Base-by-base conservation (phyloP, 768 basidiomycete genomes). In the Phlebiopsis flavidoalba region DNA sequence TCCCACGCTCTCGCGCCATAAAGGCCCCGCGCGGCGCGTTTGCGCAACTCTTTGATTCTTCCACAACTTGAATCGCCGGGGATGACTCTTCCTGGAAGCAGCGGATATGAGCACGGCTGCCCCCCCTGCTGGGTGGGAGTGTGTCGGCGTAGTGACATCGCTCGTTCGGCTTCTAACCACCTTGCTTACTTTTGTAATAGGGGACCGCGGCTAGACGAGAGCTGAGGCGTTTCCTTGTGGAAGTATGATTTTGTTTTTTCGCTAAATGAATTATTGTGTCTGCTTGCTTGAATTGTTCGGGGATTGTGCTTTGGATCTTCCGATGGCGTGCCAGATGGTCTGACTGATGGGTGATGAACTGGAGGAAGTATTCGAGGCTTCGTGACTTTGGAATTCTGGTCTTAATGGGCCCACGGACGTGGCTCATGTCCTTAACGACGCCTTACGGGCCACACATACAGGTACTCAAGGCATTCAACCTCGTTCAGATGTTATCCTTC, bases 111-210 rank as follows among this genome's bases (percentile, higher is more conserved):
- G 65, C 65, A 66, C 65, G 64, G 60, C 63, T 54, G 49, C 53
- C 60, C 48, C 51, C 50, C 48, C 47, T n/a, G n/a, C n/a, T n/a
- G n/a, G n/a, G 33, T 35, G 43, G 61, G 50, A 21, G 26, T 24
- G 57, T 52, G 65, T 65, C 64, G 65, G 63, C 65, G 65, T 62
- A n/a, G n/a, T 66, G 65, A 66, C 64, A 64, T 66, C 64, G 65
- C 64, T 65, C 65, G 65, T 64, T 64, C 63, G 65, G 65, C 65
- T 63, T 56, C 58, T 52, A 64, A 61, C 63, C 60, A 64, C 65
- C 65, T 66, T 66, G 65, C n/a, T 66, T 66, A 66, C 62, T 61
- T n/a, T n/a, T 56, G 47, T 54, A 65, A 66, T 61, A 66, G 65
- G 65, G 64, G 63, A n/a, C n/a, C 65, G 65, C 59, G 65, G 64